Conservation (phyloP, 257 asterid genomes). For the Solanum arcanum region DNA sequence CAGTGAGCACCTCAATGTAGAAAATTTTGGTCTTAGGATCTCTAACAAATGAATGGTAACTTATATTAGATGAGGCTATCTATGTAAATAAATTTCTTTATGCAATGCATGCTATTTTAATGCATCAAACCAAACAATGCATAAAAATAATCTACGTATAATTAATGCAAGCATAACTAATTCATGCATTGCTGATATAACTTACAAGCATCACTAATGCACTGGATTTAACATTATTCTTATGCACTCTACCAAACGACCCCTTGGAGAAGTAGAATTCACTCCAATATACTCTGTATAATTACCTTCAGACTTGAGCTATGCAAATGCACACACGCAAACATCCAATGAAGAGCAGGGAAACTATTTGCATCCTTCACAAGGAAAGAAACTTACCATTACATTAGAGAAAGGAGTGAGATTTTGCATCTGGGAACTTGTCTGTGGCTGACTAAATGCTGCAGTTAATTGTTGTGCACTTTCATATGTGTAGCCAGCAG, state of each 20-base stretch:
- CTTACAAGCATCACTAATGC: not conserved
- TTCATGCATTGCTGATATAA: not conserved
- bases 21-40: not conserved
- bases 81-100: not conserved
- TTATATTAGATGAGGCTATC: not conserved
- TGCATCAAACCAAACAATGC: not conserved
- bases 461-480: constrained; percentile 42
- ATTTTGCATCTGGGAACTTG: constrained; percentile 51
- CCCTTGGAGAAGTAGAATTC: not conserved
- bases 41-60: not conserved
- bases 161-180: not conserved
- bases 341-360: not conserved
- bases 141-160: not conserved
- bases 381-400: constrained; percentile 31
- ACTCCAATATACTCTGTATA: not conserved
- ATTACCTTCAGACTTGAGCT: not conserved
- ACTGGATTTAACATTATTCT: not conserved
- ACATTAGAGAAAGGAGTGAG: constrained; percentile 43
- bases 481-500: constrained; percentile 42
- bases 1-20: not conserved
- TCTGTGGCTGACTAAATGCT: constrained; percentile 33
- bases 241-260: not conserved
- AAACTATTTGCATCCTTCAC: not conserved
- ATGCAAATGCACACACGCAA: not conserved
- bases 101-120: not conserved